A percentile compares a stretch with the other conserved stretches of the same genome.
Evolutionary conservation across 495 filamentous ascomycete genomes (phyloP).

Genomic region (Beverwykella pulmonaria): DNA sequence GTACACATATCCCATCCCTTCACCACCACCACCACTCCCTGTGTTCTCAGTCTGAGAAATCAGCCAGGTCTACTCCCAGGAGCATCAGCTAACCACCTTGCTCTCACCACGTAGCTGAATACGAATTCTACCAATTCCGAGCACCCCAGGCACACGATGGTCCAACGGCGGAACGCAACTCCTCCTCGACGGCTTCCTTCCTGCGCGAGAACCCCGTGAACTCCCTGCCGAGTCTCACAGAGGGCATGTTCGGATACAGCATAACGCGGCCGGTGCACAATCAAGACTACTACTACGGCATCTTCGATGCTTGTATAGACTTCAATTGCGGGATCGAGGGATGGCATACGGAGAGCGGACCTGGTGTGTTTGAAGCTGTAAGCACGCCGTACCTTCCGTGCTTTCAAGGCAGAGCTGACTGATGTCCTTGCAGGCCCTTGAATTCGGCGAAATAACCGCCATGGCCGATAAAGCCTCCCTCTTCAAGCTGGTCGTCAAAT

Average conservation of each 20-base stretch:
- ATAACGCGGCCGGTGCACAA: constrained; percentile 91
- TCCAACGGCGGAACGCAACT: constrained; percentile 54
- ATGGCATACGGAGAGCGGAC: constrained; percentile 97
- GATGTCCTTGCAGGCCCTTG: too few relatives aligned
- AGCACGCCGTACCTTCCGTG: too few relatives aligned
- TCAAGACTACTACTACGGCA: constrained; percentile 89
- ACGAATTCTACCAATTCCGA: constrained; percentile 96
- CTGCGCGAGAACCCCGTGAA: constrained; percentile 72
- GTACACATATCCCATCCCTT: constrained; percentile 19
- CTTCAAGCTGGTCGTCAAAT: constrained; percentile 92
- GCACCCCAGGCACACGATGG: constrained; percentile 56
- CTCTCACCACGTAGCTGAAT: constrained; percentile 66
- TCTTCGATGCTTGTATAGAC: constrained; percentile 78
- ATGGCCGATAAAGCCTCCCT: constrained; percentile 91
- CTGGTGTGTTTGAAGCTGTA: constrained; percentile 91
- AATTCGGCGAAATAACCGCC: constrained; percentile 77
- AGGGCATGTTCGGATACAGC: constrained; percentile 98
- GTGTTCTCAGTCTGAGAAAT: not conserved
- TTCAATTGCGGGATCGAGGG: constrained; percentile 88
- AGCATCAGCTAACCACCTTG: not conserved
- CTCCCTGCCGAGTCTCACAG: constrained; percentile 74
- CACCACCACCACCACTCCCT: not conserved
- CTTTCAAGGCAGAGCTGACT: too few relatives aligned
- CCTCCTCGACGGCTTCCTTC: constrained; percentile 72
- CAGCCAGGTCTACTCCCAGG: not conserved